Evolutionary conservation across 2,329 filamentous ascomycete genomes (phyloP).

Genomic region (Talaromyces marneffei): DNA sequence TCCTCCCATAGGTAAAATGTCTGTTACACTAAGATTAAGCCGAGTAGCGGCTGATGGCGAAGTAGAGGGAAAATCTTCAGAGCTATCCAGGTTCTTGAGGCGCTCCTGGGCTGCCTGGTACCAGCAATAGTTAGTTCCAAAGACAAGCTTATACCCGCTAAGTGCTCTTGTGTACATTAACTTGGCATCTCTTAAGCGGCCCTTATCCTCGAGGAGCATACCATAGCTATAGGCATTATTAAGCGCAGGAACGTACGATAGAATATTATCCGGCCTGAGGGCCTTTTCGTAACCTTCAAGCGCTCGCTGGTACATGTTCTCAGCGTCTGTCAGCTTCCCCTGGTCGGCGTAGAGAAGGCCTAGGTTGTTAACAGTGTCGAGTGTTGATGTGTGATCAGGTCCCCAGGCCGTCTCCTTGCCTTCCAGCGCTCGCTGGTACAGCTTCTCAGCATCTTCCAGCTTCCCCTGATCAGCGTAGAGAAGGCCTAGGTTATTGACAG

Average conservation of each 20-base stretch:
- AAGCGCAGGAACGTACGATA: slow-evolving; percentile 1
- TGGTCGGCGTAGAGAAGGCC: not conserved
- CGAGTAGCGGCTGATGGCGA: not conserved
- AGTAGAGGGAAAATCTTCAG: not conserved
- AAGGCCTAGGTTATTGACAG: not conserved
- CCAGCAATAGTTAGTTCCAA: slow-evolving; percentile 2
- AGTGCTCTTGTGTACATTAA: slow-evolving; percentile 9
- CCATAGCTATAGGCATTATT: slow-evolving; percentile 1
- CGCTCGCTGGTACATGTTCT: slow-evolving; percentile 2
- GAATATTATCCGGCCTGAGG: not conserved
- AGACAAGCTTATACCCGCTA: slow-evolving; percentile 9
- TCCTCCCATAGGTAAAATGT: slow-evolving; percentile 1
- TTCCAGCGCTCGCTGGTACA: not conserved
- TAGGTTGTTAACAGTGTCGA: not conserved
- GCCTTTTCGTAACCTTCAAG: not conserved
- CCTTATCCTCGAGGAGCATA: slow-evolving; percentile 1
- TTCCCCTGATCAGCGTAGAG: not conserved
- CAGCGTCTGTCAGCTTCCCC: not conserved
- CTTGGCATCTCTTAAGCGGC: slow-evolving; percentile 5
- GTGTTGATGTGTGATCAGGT: not conserved
- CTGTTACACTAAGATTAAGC: slow-evolving; percentile 1
- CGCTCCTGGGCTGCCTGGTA: not conserved
- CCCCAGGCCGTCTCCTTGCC: not conserved
- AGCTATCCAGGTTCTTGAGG: slow-evolving; percentile 5
- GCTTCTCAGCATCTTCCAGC: not conserved